Conservation (phyloP, 2,329 filamentous ascomycete species). For the Alternaria consortialis region DNA sequence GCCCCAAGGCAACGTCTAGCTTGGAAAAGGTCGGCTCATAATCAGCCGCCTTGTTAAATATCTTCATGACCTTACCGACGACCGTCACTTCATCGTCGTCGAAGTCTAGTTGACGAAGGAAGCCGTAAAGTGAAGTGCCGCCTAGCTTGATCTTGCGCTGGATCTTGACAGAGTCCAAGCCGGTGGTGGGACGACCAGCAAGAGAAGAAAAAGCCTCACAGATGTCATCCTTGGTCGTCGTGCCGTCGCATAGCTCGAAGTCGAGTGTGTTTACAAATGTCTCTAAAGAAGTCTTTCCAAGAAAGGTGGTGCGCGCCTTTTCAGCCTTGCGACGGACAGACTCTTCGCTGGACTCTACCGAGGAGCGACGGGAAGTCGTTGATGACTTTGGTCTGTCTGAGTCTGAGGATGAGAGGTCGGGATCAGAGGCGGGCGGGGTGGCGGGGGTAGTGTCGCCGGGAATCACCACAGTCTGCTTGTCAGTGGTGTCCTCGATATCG, state of each 20-base stretch:
- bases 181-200: no score
- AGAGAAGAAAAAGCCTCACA: slow-evolving; percentile 6
- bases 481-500: no score
- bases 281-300: slow-evolving; percentile 4
- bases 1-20: background rate
- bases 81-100: background rate
- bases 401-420: background rate
- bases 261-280: slow-evolving; percentile 1
- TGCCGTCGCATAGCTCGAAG: slow-evolving; percentile 3
- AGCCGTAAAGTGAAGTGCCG: background rate
- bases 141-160: slow-evolving; percentile 5
- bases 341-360: background rate
- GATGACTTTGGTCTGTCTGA: background rate
- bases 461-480: background rate
- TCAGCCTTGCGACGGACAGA: background rate
- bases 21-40: background rate
- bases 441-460: background rate
- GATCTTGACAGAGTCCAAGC: background rate
- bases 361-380: background rate
- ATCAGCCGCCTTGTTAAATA: background rate
- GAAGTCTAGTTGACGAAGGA: background rate
- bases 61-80: background rate
- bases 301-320: slow-evolving; percentile 5
- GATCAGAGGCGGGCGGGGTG: background rate
- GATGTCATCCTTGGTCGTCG: slow-evolving; percentile 5